A percentile compares a stretch with the other conserved stretches of the same genome.
phyloP scores from a whole-genome alignment of 345 rosid species.

The Lagerstroemia speciosa region DNA sequence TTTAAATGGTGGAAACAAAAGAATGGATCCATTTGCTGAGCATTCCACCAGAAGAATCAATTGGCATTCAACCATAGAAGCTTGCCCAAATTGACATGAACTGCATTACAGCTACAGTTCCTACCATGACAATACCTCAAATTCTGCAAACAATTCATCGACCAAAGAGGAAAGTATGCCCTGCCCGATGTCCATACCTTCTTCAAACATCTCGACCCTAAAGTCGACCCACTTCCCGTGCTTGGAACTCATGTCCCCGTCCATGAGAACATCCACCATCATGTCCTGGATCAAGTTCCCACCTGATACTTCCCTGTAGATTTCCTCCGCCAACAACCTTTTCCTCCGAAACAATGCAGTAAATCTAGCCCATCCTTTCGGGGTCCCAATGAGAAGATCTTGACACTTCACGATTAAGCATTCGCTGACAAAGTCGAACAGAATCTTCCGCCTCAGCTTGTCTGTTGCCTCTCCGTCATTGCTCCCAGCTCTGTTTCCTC shows the following conservation, averaged over 20 bases:
- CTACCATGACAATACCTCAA: conserved; percentile 1
- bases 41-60: background rate
- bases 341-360: conserved; percentile 24
- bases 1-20: no score
- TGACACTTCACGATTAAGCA: conserved; percentile 30
- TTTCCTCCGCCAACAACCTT: conserved; percentile 50
- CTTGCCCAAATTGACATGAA: no score
- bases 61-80: background rate
- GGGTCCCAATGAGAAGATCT: conserved; percentile 34
- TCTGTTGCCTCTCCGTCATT: conserved; percentile 25
- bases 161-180: conserved; percentile 49
- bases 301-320: conserved; percentile 39
- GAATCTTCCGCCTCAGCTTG: conserved; percentile 37
- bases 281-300: conserved; percentile 50
- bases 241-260: conserved; percentile 57
- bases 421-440: conserved; percentile 53
- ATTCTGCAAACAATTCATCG: conserved; percentile 64
- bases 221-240: conserved; percentile 73
- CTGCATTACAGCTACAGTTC: background rate
- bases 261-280: conserved; percentile 81
- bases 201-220: conserved; percentile 50
- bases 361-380: conserved; percentile 35
- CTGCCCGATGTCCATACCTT: conserved; percentile 54
- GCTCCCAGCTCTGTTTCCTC: background rate
- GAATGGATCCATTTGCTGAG: no score